Conservation (phyloP, 805 yeast genomes). For the Kodamaea neixiangensis region DNA sequence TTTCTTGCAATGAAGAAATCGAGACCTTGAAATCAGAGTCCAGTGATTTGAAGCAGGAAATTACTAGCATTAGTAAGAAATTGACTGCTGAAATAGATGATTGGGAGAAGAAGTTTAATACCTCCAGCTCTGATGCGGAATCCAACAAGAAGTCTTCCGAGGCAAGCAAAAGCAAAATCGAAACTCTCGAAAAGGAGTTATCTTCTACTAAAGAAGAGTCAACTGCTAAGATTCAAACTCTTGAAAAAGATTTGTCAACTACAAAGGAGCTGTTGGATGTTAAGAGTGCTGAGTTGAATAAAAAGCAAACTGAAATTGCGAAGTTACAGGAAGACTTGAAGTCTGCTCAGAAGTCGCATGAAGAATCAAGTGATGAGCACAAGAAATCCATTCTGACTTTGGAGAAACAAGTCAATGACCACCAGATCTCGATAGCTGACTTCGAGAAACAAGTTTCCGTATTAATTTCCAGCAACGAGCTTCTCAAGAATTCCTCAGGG, state of each 20-base stretch:
- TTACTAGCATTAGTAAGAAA: neutral
- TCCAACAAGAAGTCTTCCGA: neutral
- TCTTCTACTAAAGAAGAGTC: too few species aligned
- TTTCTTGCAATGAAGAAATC: slow-evolving; percentile 11
- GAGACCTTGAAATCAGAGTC: slow-evolving; percentile 16
- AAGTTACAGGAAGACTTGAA: slow-evolving; percentile 5
- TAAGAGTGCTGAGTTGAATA: neutral
- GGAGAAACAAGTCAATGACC: neutral
- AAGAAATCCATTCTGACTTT: neutral
- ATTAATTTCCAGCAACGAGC: slow-evolving; percentile 2
- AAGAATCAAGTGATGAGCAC: neutral
- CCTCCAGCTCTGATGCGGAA: neutral
- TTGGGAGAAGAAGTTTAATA: neutral
- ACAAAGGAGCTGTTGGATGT: neutral
- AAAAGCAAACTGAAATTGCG: neutral
- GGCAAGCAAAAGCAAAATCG: neutral
- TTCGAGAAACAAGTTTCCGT: neutral
- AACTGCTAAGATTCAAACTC: neutral
- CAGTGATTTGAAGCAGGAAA: slow-evolving; percentile 4
- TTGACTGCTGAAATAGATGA: neutral
- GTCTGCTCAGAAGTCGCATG: neutral
- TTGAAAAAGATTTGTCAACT: neutral
- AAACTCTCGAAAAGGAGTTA: neutral
- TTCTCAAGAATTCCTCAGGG: neutral
- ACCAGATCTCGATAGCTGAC: neutral